Conservation (phyloP, 225 moss, liverwort and hornwort genomes). For the Bryum argenteum region DNA sequence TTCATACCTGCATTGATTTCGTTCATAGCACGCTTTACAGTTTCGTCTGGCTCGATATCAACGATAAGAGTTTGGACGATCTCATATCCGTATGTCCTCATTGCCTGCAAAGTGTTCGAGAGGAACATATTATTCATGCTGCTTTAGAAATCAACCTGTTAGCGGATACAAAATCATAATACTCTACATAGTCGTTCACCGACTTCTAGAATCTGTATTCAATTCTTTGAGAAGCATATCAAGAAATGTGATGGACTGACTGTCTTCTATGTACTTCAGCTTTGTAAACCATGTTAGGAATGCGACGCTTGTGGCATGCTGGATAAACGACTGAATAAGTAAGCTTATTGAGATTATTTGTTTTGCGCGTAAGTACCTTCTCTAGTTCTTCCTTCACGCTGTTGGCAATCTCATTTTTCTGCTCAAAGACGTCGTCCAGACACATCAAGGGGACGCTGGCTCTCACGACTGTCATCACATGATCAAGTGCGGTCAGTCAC, state of each 20-base stretch:
- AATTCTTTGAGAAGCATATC: neutral
- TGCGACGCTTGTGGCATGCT: neutral
- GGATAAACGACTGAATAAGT: neutral
- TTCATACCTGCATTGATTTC: conserved; percentile 84
- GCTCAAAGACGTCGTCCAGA: conserved; percentile 83
- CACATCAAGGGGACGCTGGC: conserved; percentile 84
- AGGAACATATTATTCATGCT: neutral
- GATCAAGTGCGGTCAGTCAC: conserved; percentile 2
- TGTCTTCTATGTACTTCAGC: neutral
- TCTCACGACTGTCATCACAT: conserved; percentile 65
- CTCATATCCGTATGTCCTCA: conserved; percentile 82
- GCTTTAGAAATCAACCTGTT: neutral
- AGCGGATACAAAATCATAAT: neutral
- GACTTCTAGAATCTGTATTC: neutral
- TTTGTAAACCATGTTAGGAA: neutral
- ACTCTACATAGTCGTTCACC: neutral
- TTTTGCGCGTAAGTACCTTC: conserved; percentile 45
- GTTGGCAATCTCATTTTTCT: conserved; percentile 86
- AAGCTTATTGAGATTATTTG: neutral
- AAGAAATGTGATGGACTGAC: neutral
- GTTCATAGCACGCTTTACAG: conserved; percentile 90
- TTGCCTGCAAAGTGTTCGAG: conserved; percentile 54
- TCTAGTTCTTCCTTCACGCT: conserved; percentile 79
- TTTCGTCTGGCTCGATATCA: conserved; percentile 80
- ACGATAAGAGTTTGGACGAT: conserved; percentile 89